Evolutionary conservation across 2,329 filamentous ascomycete genomes (phyloP).

Genomic region (Fusarium robinianum): DNA sequence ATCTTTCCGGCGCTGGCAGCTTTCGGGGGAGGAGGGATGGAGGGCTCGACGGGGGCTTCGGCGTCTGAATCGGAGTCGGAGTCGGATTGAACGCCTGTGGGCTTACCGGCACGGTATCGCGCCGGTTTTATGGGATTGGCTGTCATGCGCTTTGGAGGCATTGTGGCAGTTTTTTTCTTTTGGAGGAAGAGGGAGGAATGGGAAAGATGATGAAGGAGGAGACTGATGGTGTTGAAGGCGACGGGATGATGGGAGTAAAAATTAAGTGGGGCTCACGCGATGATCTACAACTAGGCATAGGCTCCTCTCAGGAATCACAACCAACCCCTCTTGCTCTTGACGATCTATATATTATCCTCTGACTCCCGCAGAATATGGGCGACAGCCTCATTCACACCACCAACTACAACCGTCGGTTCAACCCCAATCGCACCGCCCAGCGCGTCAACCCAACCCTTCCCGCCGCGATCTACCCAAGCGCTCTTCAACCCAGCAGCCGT

Average conservation of each 20-base stretch:
- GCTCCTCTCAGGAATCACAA: too few species aligned
- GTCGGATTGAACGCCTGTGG: conserved; percentile 59
- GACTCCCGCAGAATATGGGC: too few species aligned
- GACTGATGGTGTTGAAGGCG: too few species aligned
- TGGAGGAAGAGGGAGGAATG: conserved; percentile 2
- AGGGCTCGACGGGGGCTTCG: conserved; percentile 39
- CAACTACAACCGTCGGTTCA: conserved; percentile 58
- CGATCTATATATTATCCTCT: too few species aligned
- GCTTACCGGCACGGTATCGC: conserved; percentile 86
- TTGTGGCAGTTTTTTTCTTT: conserved; percentile 39
- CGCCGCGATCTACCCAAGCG: conserved; percentile 68
- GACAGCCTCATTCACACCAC: conserved; percentile 63
- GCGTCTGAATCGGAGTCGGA: conserved; percentile 57
- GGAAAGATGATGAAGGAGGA: conserved; percentile 5
- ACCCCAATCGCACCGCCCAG: conserved; percentile 53
- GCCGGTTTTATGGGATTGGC: conserved; percentile 82
- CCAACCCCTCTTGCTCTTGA: too few species aligned
- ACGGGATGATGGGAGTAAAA: too few species aligned
- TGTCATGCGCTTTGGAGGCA: conserved; percentile 86
- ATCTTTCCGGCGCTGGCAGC: conserved; percentile 61
- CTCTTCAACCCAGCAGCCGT: conserved; percentile 63
- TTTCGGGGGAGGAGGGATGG: conserved; percentile 61
- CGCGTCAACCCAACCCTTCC: conserved; percentile 67
- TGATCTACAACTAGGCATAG: too few species aligned
- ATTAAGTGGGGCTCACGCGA: too few species aligned